Percentiles rank a stretch among this genome's conserved stretches.
Conservation (phyloP, 495 filamentous ascomycete species). For the Paragyromitra xinjiangensis region DNA sequence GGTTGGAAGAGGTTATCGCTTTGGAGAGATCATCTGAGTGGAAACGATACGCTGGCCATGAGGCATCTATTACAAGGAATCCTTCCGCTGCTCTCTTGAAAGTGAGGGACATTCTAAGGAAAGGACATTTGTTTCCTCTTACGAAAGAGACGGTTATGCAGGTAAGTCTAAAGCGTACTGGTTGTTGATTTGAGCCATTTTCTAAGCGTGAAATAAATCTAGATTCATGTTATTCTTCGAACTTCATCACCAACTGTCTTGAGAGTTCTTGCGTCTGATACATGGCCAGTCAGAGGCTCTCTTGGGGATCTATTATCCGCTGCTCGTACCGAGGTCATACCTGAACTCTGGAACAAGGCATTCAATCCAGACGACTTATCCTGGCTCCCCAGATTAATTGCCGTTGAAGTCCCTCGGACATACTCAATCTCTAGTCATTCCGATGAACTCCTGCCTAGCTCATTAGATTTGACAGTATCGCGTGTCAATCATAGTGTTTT, state of each 20-base stretch:
- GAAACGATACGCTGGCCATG: slow-evolving; percentile 62
- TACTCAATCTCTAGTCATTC: slow-evolving; percentile 64
- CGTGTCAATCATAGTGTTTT: slow-evolving; percentile 63
- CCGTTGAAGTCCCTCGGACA: slow-evolving; percentile 63
- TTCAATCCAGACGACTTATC: slow-evolving; percentile 60
- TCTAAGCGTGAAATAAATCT: background rate
- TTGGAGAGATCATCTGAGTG: slow-evolving; percentile 60
- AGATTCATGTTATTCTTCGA: slow-evolving; percentile 57
- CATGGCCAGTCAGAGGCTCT: slow-evolving; percentile 63
- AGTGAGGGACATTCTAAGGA: slow-evolving; percentile 63
- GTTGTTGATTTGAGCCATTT: background rate
- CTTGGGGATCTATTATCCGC: slow-evolving; percentile 62
- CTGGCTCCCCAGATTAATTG: slow-evolving; percentile 62
- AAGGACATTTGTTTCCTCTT: slow-evolving; percentile 63
- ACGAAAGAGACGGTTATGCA: slow-evolving; percentile 63
- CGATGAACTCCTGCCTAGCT: slow-evolving; percentile 62
- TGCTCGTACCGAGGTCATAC: slow-evolving; percentile 61
- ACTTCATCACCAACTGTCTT: slow-evolving; percentile 63
- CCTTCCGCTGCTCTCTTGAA: slow-evolving; percentile 55
- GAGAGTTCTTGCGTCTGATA: slow-evolving; percentile 62
- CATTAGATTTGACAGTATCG: slow-evolving; percentile 63
- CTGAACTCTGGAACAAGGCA: slow-evolving; percentile 63
- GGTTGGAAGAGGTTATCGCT: slow-evolving; percentile 55
- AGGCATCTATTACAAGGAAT: slow-evolving; percentile 57
- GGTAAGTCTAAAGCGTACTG: slow-evolving; percentile 23